Evolutionary conservation across 306 rosid species (phyloP).

Genomic region (Quercus suber): DNA sequence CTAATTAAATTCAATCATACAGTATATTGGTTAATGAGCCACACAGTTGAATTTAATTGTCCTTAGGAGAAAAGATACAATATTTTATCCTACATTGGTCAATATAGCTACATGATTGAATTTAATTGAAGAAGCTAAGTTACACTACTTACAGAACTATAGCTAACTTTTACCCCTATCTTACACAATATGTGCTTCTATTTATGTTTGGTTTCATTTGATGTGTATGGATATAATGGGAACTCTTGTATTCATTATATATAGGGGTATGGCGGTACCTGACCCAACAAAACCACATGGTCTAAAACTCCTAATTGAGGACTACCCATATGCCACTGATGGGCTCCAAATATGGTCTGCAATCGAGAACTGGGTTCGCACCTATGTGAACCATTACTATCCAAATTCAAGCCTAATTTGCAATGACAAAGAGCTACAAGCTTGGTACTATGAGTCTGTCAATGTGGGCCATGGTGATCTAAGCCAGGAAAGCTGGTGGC

Average conservation of each 20-base stretch:
- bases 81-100: too few species aligned
- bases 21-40: too few species aligned
- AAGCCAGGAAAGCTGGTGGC: slow-evolving; percentile 79
- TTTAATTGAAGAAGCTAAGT: too few species aligned
- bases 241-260: neutral
- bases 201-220: slow-evolving; percentile 16
- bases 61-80: neutral
- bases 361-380: slow-evolving; percentile 69
- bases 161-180: neutral
- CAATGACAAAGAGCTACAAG: slow-evolving; percentile 75
- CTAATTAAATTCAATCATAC: too few species aligned
- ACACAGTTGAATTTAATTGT: too few species aligned
- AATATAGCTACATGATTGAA: too few species aligned
- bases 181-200: neutral
- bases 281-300: slow-evolving; percentile 88
- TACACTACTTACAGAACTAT: too few species aligned
- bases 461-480: slow-evolving; percentile 90
- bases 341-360: slow-evolving; percentile 89
- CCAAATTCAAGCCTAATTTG: slow-evolving; percentile 48
- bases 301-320: slow-evolving; percentile 62
- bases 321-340: slow-evolving; percentile 88
- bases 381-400: slow-evolving; percentile 76
- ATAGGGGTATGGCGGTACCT: slow-evolving; percentile 84
- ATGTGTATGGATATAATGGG: slow-evolving; percentile 25
- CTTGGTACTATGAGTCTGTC: slow-evolving; percentile 84